Base-by-base conservation (phyloP, 2,329 filamentous ascomycete genomes). In the Aspergillus costaricaensis region DNA sequence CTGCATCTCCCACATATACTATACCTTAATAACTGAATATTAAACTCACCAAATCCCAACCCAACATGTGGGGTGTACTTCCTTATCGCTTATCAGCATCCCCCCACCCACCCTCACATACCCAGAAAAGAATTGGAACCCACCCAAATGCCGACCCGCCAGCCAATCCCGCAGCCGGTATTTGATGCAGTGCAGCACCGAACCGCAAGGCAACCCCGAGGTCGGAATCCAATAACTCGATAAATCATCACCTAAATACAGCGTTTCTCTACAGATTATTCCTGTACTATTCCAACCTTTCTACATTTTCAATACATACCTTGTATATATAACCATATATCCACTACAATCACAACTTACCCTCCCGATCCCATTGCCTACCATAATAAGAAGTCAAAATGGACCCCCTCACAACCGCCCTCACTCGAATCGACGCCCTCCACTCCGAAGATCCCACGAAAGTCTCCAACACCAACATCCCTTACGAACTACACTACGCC, bases 401-500 rank as follows among this genome's bases (percentile, higher is more conserved):
- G 74, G 65, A 70, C 39, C 70, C 68, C 62, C 77, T 72, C 59
- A 65, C 74, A 15, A 66, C 67, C 56, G 90, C 89, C 25, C 79
- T 92, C 43, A 74, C 81, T 39, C 82, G 87, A 66, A 93, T 96
- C 70, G 91, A 95, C 78, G 83, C 84, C 57, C 91, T 89, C 0
- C 90, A 92, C 76, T 78, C 85, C 58, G 76, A 83, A 65, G 90
- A 92, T 73, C 89, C 90, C 4, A 89, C 80, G 69, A 82, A 81
- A 41, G 61, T 52, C 59, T 14, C 55, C 49, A 53, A 43, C 23
- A 12, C 44, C 61, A 75, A 81, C 54, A 69, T 87, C 1, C 89
- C 91, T 0, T 92, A 91, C 76, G 92, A 96, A 77, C 86, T 94
- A 1, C 87, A 92, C 79, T 96, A 96, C 73, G 91, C 91, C 6